Base-by-base conservation (phyloP, 2,329 filamentous ascomycete species). In the Pleoardoris graminearum region DNA sequence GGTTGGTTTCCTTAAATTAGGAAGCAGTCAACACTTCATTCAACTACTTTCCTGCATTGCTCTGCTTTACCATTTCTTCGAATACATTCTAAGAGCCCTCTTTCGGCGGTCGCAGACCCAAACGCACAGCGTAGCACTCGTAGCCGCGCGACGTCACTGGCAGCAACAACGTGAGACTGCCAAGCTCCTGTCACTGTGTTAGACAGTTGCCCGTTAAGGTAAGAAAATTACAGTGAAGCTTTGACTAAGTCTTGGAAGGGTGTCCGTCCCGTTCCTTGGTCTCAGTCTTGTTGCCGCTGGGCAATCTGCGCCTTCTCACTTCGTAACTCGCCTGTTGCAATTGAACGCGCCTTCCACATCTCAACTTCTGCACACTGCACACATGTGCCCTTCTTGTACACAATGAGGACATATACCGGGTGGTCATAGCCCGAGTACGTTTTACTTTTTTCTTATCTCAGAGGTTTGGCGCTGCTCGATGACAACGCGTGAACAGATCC, bases 161-260 rank as follows among this genome's bases (percentile, higher is more conserved):
- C 33, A 17, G 36, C 7, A 23, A 38, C 22, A 22, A 35, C 27
- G 17, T 19, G 29, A 19, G 17, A 7, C 21, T 22, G 43, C 43
- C 43, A 46, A 46, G 43, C 43, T 21, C 43, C 21, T 36, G 12
- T 36, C 43, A 46, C 43, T 35, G 30, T 16, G 10, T 35, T 46
- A 30, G 11, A 46, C 43, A 27, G 43, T 46, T 46, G 14, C 43
- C 30, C n/a, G 5, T 46, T 46, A 30, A 14, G 43, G 43, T 14
- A 35, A 17, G 8, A 44, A 46, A 27, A 25, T 7, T 8, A 6
- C n/a, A n/a, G 4, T 10, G 21, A 46, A 46, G 43, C 43, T 46
- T 46, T 46, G 23, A 27, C n/a, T 25, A 46, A 30, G 30, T 30
- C 11, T 21, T 46, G 30, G 41, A 27, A 19, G 12, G 17, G 29